These are phyloP conservation scores for Tephrocybe sp. DNA, from an alignment of 768 basidiomycete genomes.

Conservation along the genomic window DNA sequence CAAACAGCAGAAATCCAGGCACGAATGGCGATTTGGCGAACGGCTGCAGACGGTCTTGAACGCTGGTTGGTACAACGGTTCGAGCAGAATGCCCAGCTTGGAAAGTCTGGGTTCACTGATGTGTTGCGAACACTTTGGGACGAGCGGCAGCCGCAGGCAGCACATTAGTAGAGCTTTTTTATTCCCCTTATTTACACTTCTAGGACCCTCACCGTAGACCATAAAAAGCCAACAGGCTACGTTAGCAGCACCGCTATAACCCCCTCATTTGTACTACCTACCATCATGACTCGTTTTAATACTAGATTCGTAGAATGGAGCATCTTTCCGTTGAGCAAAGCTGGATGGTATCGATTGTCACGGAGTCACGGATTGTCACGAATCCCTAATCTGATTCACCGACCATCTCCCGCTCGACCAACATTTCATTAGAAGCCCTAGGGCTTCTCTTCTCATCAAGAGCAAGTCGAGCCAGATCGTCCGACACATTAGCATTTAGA, in stretches of 20 bases:
- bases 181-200: conserved; percentile 5
- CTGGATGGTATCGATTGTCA: conserved; percentile 7
- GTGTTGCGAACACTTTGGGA: conserved; percentile 82
- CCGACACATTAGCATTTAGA: neutral
- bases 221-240: conserved; percentile 16
- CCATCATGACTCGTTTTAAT: conserved; percentile 14
- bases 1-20: conserved; percentile 95
- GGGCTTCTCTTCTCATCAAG: conserved; percentile 16
- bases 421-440: conserved; percentile 10
- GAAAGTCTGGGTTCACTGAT: conserved; percentile 88
- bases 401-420: conserved; percentile 10
- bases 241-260: conserved; percentile 4
- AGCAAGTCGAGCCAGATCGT: conserved; percentile 13
- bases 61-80: conserved; percentile 86
- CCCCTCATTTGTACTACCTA: conserved; percentile 14
- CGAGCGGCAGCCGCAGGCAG: conserved; percentile 48
- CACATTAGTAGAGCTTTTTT: conserved; percentile 13
- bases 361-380: conserved; percentile 16
- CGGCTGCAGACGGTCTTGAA: conserved; percentile 82
- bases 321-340: conserved; percentile 19
- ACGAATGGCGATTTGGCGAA: conserved; percentile 77
- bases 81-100: conserved; percentile 87
- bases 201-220: conserved; percentile 13
- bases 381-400: conserved; percentile 14
- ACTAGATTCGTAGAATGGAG: conserved; percentile 4